A percentile compares a stretch with the other conserved stretches of the same genome.
Evolutionary conservation across 306 rosid genomes (phyloP).

Genomic region (Luffa acutangula): DNA sequence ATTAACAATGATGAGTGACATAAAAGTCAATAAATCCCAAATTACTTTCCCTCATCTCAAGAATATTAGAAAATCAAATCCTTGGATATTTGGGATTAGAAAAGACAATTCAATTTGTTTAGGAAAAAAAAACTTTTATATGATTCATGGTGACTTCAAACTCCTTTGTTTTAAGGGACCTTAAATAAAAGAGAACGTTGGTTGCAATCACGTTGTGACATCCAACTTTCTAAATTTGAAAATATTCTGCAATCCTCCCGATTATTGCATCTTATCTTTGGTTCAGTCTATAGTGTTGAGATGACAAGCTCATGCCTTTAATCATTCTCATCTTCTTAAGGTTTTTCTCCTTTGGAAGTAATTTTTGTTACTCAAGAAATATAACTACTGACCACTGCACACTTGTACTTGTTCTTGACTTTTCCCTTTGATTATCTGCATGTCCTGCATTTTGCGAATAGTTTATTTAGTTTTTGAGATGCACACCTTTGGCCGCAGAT

Average conservation of each 20-base stretch:
- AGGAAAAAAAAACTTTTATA: too few species aligned
- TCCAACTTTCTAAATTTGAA: not conserved
- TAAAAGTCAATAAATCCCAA: too few species aligned
- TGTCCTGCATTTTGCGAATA: not conserved
- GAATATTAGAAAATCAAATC: too few species aligned
- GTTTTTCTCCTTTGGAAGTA: not conserved
- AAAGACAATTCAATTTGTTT: too few species aligned
- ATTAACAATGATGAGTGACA: too few species aligned
- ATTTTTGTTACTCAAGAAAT: not conserved
- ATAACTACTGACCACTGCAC: not conserved
- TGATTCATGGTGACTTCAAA: too few species aligned
- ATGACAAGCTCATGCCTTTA: not conserved
- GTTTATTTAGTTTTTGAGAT: not conserved
- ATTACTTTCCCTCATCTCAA: too few species aligned
- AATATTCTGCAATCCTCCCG: not conserved
- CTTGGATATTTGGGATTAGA: too few species aligned
- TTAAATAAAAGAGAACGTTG: too few species aligned
- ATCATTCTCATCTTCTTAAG: not conserved
- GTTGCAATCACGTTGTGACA: too few species aligned
- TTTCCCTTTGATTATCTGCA: not conserved
- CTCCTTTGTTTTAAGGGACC: too few species aligned
- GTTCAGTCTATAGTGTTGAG: not conserved
- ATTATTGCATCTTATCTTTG: not conserved
- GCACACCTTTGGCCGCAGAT: slow-evolving; percentile 35
- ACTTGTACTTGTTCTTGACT: not conserved